Conservation (phyloP, 2,329 filamentous ascomycete species). For the Paecilomyces formosus region DNA sequence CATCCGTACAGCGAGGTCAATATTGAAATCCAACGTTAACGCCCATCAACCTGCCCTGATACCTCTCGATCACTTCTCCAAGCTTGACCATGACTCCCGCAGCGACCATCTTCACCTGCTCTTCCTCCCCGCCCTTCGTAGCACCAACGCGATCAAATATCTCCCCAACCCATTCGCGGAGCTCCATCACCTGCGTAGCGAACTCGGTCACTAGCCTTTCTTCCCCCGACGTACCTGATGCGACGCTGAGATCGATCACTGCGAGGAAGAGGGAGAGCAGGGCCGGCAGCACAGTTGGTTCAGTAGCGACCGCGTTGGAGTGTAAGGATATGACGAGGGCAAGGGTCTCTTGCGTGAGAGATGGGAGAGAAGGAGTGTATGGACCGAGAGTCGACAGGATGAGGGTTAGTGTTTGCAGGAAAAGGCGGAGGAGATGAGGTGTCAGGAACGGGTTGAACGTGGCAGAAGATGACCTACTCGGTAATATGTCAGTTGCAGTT, state of each 20-base stretch:
- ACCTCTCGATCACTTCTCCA: slow-evolving; percentile 74
- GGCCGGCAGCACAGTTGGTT: slow-evolving; percentile 62
- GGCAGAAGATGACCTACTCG: slow-evolving; percentile 23
- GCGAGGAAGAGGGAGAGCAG: slow-evolving; percentile 73
- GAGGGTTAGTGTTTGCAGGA: slow-evolving; percentile 78
- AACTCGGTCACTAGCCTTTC: slow-evolving; percentile 67
- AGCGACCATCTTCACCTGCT: slow-evolving; percentile 51
- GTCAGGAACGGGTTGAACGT: slow-evolving; percentile 59
- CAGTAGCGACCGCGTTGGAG: slow-evolving; percentile 45
- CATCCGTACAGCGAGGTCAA: slow-evolving; percentile 13
- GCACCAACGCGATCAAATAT: slow-evolving; percentile 57
- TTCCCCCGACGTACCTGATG: slow-evolving; percentile 42
- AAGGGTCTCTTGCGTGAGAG: slow-evolving; percentile 80
- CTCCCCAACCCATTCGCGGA: slow-evolving; percentile 72
- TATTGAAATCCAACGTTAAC: slow-evolving; percentile 47
- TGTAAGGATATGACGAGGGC: slow-evolving; percentile 68
- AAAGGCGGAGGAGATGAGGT: slow-evolving; percentile 67
- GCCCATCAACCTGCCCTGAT: slow-evolving; percentile 69
- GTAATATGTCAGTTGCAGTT: slow-evolving; percentile 6
- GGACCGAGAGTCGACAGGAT: slow-evolving; percentile 78
- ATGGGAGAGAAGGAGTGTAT: slow-evolving; percentile 64
- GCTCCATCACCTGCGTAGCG: slow-evolving; percentile 72
- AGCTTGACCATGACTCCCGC: slow-evolving; percentile 74
- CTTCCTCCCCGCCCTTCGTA: slow-evolving; percentile 54
- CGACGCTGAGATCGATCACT: slow-evolving; percentile 68